Conservation (phyloP, 176 grass and related monocot genomes). For the Phoenix dactylifera region DNA sequence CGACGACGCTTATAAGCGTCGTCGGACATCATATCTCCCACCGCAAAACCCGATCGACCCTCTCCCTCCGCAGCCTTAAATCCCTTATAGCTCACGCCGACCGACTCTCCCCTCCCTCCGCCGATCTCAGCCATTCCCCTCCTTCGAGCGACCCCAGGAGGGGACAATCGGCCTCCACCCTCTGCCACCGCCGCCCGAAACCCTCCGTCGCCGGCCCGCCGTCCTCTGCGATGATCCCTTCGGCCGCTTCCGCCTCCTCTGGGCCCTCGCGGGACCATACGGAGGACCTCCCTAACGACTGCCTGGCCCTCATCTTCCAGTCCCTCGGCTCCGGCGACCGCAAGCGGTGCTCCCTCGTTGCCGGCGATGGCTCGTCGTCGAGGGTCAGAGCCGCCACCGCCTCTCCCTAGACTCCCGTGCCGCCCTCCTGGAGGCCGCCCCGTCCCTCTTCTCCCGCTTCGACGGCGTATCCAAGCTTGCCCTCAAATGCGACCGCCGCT, state of each 20-base stretch:
- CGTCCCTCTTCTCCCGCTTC: constrained; percentile 49
- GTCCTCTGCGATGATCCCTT: background rate
- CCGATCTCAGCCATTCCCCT: no score
- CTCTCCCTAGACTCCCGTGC: constrained; percentile 47
- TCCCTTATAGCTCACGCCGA: no score
- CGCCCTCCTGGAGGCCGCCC: constrained; percentile 19
- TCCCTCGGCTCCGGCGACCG: constrained; percentile 51
- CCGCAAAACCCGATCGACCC: no score
- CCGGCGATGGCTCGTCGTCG: constrained; percentile 28
- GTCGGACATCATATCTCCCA: no score
- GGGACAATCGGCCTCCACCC: constrained; percentile 10
- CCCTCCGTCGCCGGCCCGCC: background rate
- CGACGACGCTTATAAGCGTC: no score
- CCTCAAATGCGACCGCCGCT: constrained; percentile 46
- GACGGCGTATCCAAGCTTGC: constrained; percentile 53
- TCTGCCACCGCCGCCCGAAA: background rate
- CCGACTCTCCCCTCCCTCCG: no score
- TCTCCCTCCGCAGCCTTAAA: no score
- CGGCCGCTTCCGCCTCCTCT: no score
- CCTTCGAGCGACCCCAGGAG: no score
- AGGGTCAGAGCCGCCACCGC: constrained; percentile 6
- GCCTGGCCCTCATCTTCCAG: constrained; percentile 60
- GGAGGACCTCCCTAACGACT: constrained; percentile 79
- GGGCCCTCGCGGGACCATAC: constrained; percentile 38
- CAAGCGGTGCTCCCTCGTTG: constrained; percentile 36